phyloP scores from a whole-genome alignment of 2,329 filamentous ascomycete species.

The Cadophora gregata region DNA sequence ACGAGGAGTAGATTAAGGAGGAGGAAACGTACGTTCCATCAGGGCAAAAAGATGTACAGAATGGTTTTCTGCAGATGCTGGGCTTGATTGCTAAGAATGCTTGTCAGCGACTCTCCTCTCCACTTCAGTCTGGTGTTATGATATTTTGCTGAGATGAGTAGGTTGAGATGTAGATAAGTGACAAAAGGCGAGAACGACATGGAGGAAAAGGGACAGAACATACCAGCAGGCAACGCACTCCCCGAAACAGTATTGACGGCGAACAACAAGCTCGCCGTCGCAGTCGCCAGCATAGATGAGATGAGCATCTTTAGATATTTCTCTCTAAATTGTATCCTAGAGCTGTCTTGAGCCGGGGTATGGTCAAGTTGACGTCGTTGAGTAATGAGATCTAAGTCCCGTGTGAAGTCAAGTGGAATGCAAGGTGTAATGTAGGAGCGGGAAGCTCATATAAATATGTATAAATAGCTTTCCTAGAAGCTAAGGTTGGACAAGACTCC shows the following conservation, averaged over 20 bases:
- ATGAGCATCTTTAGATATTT: neutral
- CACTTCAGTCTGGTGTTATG: too few relatives aligned
- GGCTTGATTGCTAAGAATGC: neutral
- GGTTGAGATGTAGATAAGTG: too few relatives aligned
- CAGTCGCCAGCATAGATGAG: neutral
- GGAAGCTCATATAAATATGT: neutral
- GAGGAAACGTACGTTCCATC: slow-evolving; percentile 9
- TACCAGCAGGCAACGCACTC: slow-evolving; percentile 13
- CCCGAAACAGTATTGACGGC: neutral
- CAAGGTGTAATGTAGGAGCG: too few relatives aligned
- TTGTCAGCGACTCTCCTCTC: too few relatives aligned
- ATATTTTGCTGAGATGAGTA: too few relatives aligned
- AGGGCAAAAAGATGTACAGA: neutral
- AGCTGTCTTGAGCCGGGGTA: too few relatives aligned
- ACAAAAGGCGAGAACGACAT: too few relatives aligned
- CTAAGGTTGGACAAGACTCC: neutral
- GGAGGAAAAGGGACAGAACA: neutral
- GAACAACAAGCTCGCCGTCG: neutral
- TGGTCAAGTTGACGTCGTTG: too few relatives aligned
- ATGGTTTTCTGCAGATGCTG: slow-evolving; percentile 14
- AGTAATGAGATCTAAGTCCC: too few relatives aligned
- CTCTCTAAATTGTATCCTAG: too few relatives aligned
- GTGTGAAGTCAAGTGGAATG: neutral
- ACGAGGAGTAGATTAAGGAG: neutral
- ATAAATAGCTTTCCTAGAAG: too few relatives aligned